Evolutionary conservation across 805 yeast species (phyloP), one percentile per base, ranked within the genome.

Genomic region (Ogataea pini): DNA sequence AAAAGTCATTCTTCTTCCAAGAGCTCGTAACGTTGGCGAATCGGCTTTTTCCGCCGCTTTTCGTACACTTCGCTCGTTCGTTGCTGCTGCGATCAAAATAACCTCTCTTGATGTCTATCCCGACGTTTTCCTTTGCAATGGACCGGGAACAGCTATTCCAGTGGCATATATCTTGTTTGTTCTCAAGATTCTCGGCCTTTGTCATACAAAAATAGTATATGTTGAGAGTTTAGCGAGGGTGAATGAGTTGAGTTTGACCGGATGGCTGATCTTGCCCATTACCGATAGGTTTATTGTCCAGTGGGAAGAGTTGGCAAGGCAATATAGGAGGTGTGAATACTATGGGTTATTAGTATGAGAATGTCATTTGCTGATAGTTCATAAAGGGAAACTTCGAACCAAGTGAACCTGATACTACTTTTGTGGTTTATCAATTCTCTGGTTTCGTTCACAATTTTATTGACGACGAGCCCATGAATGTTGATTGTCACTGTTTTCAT

Each of bases 221-320:
- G 72, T 92, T 20, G 98, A 92, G 66, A 84, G 94, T 42, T 72
- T 92, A 36, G 97, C 98, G 0, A 72, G 98, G 36, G 96, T 90
- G 8, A 72, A 75, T 46, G 69, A 72, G 2, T 72, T 94, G 44
- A 89, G 97, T 60, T 68, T 90, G 27, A 82, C 91, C 14, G 99
- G 98, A 0, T 62, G 68, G 41, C 63, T 94, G 16, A 62, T 92
- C 12, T 72, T 86, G 52, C 89, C 89, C 3, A 70, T 94, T 3
- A 73, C 83, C 3, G 86, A 89, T 62, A 72, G 91, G 18, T 86
- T 94, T 51, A 60, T 94, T 1, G 98, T 94, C 7, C 99, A 94
- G 64, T 94, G 99, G 99, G 79, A 79, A 22, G 72, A 73, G 22
- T 70, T 94, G 47, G 72, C 76, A 7, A 52, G 60, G 17, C 60